Conservation (phyloP, 208 protist species). For the Crithidia expoeki region DNA sequence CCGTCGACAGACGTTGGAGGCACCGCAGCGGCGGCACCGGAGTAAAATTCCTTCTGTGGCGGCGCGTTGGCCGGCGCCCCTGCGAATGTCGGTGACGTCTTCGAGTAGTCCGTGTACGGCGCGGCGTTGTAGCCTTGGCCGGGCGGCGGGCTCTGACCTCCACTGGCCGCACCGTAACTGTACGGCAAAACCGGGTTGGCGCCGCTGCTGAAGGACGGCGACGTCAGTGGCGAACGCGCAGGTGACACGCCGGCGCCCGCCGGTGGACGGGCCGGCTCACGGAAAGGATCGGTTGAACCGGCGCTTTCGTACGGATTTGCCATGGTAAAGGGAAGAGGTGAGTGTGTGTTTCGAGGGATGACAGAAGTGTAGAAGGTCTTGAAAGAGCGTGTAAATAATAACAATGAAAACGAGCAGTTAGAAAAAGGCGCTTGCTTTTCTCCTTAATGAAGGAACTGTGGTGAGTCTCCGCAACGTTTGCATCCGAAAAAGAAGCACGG, state of each 20-base stretch:
- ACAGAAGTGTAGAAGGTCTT: too few relatives aligned
- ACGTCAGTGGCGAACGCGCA: background rate
- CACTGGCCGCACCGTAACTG: constrained; percentile 20
- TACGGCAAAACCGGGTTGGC: constrained; percentile 2
- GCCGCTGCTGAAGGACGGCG: background rate
- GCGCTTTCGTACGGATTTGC: constrained; percentile 66
- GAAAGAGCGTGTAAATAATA: too few relatives aligned
- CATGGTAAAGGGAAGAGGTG: constrained; percentile 39
- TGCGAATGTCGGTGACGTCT: constrained; percentile 12
- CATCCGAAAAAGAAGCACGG: too few relatives aligned
- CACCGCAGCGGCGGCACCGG: constrained; percentile 6
- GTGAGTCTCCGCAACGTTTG: too few relatives aligned
- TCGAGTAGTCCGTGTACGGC: constrained; percentile 19
- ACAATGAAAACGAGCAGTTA: too few relatives aligned
- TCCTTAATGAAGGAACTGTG: too few relatives aligned
- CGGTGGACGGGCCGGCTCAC: constrained; percentile 33
- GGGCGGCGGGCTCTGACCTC: constrained; percentile 1
- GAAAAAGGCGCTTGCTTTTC: too few relatives aligned
- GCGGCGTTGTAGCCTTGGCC: constrained; percentile 1
- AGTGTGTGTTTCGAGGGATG: too few relatives aligned
- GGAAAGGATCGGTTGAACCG: constrained; percentile 52
- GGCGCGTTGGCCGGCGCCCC: constrained; percentile 4
- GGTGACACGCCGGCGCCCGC: constrained; percentile 7
- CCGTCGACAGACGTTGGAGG: background rate
- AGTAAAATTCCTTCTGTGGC: constrained; percentile 19